phyloP scores from a whole-genome alignment of 106 monocot genomes.

The Acorus gramineus region DNA sequence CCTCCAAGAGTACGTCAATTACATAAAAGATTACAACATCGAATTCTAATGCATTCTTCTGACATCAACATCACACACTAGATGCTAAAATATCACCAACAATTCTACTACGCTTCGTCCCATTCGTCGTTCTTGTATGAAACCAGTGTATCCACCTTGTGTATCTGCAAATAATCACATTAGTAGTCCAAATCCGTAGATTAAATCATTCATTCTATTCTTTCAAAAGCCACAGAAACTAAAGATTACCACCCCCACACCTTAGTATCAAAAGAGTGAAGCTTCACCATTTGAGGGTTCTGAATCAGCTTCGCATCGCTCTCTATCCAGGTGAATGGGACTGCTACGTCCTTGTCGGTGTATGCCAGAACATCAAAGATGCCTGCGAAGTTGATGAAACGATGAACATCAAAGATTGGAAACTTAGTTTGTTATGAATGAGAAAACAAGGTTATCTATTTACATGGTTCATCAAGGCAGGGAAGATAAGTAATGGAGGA shows the following conservation, averaged over 20 bases:
- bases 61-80: no score
- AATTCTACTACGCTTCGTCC: constrained; percentile 44
- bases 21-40: no score
- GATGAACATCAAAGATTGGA: background rate
- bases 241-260: constrained; percentile 10
- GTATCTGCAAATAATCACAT: constrained; percentile 38
- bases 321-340: constrained; percentile 84
- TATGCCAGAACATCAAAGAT: constrained; percentile 92
- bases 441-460: background rate
- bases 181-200: background rate
- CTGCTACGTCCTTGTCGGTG: constrained; percentile 69
- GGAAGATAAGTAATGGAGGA: constrained; percentile 96
- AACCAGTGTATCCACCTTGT: constrained; percentile 79
- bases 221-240: background rate
- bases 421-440: no score
- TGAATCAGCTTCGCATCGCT: constrained; percentile 91
- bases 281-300: constrained; percentile 94
- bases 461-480: constrained; percentile 92
- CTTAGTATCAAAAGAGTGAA: constrained; percentile 97
- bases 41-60: no score
- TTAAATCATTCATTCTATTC: background rate
- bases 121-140: constrained; percentile 90
- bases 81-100: background rate
- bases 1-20: no score
- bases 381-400: constrained; percentile 26